A percentile compares a stretch with the other conserved stretches of the same genome.
Conservation (phyloP, 2,329 filamentous ascomycete genomes). For the Davidsoniella neocaledoniae region DNA sequence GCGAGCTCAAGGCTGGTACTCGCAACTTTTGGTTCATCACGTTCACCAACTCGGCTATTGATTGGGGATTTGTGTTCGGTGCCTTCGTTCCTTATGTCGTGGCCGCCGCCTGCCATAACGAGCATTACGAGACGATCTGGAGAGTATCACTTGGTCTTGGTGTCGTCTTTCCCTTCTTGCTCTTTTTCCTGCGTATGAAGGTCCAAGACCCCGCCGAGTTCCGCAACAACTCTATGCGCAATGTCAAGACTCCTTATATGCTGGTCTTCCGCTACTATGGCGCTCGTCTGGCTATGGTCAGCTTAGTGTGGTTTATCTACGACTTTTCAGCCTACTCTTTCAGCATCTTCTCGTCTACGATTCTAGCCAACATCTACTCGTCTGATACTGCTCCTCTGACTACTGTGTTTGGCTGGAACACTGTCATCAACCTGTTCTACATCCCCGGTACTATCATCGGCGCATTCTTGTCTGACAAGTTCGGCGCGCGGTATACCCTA, state of each 20-base stretch:
- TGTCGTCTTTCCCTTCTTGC: conserved; percentile 55
- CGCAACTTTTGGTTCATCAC: conserved; percentile 86
- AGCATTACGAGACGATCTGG: conserved; percentile 62
- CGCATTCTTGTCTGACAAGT: conserved; percentile 57
- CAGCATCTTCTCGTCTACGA: conserved; percentile 65
- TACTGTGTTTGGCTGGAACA: conserved; percentile 74
- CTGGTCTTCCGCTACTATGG: conserved; percentile 53
- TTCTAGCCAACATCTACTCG: conserved; percentile 49
- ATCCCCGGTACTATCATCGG: conserved; percentile 67
- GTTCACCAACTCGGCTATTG: conserved; percentile 64
- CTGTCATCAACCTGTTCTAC: conserved; percentile 76
- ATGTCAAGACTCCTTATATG: conserved; percentile 36
- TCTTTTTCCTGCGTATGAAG: conserved; percentile 49
- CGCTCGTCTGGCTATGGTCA: conserved; percentile 51
- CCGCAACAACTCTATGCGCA: conserved; percentile 50
- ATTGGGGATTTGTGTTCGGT: conserved; percentile 65
- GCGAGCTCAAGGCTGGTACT: conserved; percentile 62
- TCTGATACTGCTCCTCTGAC: conserved; percentile 36
- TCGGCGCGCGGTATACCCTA: conserved; percentile 64
- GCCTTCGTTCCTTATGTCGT: conserved; percentile 55
- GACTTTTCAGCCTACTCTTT: conserved; percentile 77
- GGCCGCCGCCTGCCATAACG: conserved; percentile 37
- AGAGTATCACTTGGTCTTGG: conserved; percentile 65
- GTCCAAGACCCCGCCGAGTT: conserved; percentile 69
- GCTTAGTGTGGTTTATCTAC: conserved; percentile 72